Base-by-base conservation (phyloP, 202 grass and related monocot species). In the Panicum hallii region DNA sequence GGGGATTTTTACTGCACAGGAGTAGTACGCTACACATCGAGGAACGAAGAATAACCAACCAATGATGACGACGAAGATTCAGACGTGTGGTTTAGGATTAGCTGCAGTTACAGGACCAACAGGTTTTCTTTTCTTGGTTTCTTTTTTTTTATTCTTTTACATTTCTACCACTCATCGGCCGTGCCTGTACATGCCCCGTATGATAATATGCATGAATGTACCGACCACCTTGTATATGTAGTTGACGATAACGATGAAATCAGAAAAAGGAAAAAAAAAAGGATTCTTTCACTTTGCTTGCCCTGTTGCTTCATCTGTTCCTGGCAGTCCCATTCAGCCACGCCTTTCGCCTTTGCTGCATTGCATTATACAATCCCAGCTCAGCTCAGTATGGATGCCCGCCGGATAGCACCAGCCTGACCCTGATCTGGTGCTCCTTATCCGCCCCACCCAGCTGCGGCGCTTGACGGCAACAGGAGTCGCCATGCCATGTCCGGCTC, bases 241-340 rank as follows among this genome's bases (percentile, higher is more conserved):
- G 70, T 76, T 84, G 75, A 90, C 75, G 80, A 87, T 83, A 84
- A 86, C 74, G 88, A 90, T 26, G 81, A 89, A 80, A 80, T 89
- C 82, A 61, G 79, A 85, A 46, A 32, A 32, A 4, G 22, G 28
- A 4, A 72, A 65, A 28, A 14, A 14, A 45, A 41, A 54, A 82
- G 47, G 11, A 90, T 87, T 87, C 75, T 87, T 84, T 87, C 54
- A 30, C 43, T 19, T 36, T 74, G 15, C 14, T 16, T 63, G 72
- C 68, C 38, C 19, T 74, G 61, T 32, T 84, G 78, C 1, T 46
- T 34, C 13, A 28, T 48, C 48, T 38, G 36, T 38, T 22, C 15
- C 58, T 30, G 50, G 60, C 52, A 2, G 79, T 90, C 79, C 15
- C 32, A 54, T 79, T 63, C 67, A 14, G 50, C 2, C 50, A 38